phyloP scores from a whole-genome alignment of 192 early-diverging fungal species.

The Cetraspora pellucida region DNA sequence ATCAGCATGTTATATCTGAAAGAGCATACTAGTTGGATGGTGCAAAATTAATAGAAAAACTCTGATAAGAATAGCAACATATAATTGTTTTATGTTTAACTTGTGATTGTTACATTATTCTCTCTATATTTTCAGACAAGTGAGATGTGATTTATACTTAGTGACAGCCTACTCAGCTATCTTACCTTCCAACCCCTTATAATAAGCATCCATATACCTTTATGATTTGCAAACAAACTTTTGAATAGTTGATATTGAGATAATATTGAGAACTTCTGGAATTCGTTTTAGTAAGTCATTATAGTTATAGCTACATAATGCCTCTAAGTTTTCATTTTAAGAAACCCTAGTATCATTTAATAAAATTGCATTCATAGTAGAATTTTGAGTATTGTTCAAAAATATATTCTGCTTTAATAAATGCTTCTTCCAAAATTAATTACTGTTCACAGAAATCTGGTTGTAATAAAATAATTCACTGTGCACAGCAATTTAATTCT shows the following conservation, averaged over 20 bases:
- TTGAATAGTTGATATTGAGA: background rate
- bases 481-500: constrained; percentile 18
- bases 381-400: background rate
- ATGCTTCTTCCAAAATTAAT: constrained; percentile 19
- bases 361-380: too few relatives aligned
- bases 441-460: constrained; percentile 26
- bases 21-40: too few relatives aligned
- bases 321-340: too few relatives aligned
- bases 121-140: constrained; percentile 11
- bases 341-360: too few relatives aligned
- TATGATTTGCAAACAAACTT: background rate
- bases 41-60: too few relatives aligned
- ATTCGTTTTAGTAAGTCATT: constrained; percentile 2
- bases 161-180: constrained; percentile 29
- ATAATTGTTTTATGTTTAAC: too few relatives aligned
- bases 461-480: background rate
- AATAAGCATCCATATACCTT: constrained; percentile 31
- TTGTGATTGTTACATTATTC: background rate
- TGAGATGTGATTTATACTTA: constrained; percentile 25
- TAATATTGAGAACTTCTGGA: background rate
- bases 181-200: constrained; percentile 20
- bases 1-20: too few relatives aligned
- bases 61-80: too few relatives aligned
- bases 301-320: too few relatives aligned
- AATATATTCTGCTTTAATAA: constrained; percentile 14